Evolutionary conservation across 2,329 filamentous ascomycete species (phyloP).

Genomic region (Fusarium sp.): DNA sequence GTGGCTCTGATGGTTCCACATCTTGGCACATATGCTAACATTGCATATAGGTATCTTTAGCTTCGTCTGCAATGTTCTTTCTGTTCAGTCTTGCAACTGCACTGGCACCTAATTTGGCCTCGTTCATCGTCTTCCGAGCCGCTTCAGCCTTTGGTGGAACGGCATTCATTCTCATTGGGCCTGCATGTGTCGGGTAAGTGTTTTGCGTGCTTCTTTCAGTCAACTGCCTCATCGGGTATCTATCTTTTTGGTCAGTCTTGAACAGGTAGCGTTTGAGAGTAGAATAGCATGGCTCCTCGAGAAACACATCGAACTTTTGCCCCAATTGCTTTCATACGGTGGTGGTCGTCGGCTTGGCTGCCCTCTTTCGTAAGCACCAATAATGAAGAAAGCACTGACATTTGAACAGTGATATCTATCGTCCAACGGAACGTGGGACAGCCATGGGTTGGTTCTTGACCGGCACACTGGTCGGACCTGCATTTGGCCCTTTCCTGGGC

Average conservation of each 20-base stretch:
- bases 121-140: constrained; percentile 81
- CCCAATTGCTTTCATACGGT: too few species aligned
- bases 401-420: constrained; percentile 66
- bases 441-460: constrained; percentile 80
- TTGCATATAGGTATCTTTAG: constrained; percentile 54
- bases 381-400: constrained; percentile 18
- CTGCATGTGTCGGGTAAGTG: constrained; percentile 72
- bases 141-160: constrained; percentile 82
- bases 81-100: constrained; percentile 79
- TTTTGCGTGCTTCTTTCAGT: neutral
- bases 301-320: neutral
- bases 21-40: neutral
- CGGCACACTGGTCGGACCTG: constrained; percentile 78
- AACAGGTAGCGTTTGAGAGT: neutral
- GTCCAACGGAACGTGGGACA: constrained; percentile 76
- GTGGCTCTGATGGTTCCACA: neutral
- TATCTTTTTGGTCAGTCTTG: neutral
- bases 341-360: neutral
- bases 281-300: neutral
- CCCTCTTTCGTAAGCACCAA: neutral
- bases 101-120: constrained; percentile 75
- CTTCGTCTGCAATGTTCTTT: constrained; percentile 73
- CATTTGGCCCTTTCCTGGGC: constrained; percentile 76
- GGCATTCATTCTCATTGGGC: constrained; percentile 78
- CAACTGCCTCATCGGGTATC: neutral